Base-by-base conservation (phyloP, 2,329 filamentous ascomycete genomes). In the Eutypa lata region DNA sequence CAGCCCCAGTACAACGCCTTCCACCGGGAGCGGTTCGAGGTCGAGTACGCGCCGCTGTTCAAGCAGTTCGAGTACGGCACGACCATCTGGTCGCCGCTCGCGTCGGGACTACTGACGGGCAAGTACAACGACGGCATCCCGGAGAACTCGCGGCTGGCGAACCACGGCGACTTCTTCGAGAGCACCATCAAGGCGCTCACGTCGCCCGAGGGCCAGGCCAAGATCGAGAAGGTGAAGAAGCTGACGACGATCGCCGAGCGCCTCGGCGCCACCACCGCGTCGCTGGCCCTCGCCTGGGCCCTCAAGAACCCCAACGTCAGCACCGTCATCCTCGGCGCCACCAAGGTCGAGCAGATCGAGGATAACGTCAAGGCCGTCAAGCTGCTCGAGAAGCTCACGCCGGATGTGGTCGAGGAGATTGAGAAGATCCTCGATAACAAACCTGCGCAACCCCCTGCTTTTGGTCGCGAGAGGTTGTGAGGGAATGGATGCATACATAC, bases 81-180 rank as follows among this genome's bases (percentile, higher is more conserved):
- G 40, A 75, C 72, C 57, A 72, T 71, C 49, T 66, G 61, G 58
- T 64, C 61, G 72, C 83, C 82, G 19, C 72, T 84, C 10, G 79
- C 77, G 46, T 78, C 73, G 28, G 82, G 82, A 53, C 68, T 86
- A 38, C 67, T 86, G 50, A 84, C 80, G 7, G 82, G 82, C 62
- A 86, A 86, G 70, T 86, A 86, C 75, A 84, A 84, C 67, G 75
- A 84, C 56, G 82, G 81, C 50, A 81, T 85, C 51, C 81, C 82
- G 16, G 76, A 81, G 60, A 81, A 78, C 62, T 84, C 80, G 38
- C 80, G 83, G 35, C 84, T 84, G 60, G 79, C 79, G 51, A 86
- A 84, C 71, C 83, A 84, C 66, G 71, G 76, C 49, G 82, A 81
- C 22, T 74, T 86, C 38, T 82, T 78, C 55, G 85, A 86, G 64